Base-by-base conservation (phyloP, 805 yeast genomes). In the Kuraishia capsulata region DNA sequence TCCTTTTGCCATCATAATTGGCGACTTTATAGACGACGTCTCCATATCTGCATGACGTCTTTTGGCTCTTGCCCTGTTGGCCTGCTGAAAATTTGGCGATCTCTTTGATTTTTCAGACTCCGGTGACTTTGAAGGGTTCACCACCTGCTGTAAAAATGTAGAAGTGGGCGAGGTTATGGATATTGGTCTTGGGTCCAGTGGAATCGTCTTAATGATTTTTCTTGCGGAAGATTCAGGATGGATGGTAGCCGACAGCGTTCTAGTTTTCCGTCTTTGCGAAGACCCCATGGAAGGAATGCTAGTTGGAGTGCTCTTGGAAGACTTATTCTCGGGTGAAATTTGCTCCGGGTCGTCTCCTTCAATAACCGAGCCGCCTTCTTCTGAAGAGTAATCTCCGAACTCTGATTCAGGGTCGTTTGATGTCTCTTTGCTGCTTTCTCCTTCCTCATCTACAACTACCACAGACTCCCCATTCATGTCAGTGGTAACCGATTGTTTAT, bases 121-220 rank as follows among this genome's bases (percentile, higher is more conserved):
- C 33, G 43, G 17, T 26, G 38, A 21, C 24, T 33, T 35, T 14
- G 21, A 20, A 10, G 41, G 39, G 33, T 44, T 41, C 40, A 33
- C 37, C 34, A 37, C 43, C 33, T 39, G 38, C 39, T 37, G 40
- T 5, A 37, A 34, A 35, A 30, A 33, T 17, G 33, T 26, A 13
- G 37, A 30, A 25, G 44, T 36, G 11, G 34, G 25, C 5, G 16
- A 16, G 13, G 26, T 9, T 16, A 33, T 5, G 5, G 38, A 29
- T 23, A 84, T 84, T 4, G 95, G 95, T 39, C 74, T 80, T 0
- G 95, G 95, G 54, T 84, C 95, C 44, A 84, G 61, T 2, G 95
- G 95, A 46, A 84, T 79, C 0, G 89, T 84, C 35, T 77, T 70
- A 34, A 84, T 84, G 44, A 84, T 80, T 51, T 71, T 76, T 45